Evolutionary conservation across 495 filamentous ascomycete genomes (phyloP).

Genomic region (Sordaria brevicollis): DNA sequence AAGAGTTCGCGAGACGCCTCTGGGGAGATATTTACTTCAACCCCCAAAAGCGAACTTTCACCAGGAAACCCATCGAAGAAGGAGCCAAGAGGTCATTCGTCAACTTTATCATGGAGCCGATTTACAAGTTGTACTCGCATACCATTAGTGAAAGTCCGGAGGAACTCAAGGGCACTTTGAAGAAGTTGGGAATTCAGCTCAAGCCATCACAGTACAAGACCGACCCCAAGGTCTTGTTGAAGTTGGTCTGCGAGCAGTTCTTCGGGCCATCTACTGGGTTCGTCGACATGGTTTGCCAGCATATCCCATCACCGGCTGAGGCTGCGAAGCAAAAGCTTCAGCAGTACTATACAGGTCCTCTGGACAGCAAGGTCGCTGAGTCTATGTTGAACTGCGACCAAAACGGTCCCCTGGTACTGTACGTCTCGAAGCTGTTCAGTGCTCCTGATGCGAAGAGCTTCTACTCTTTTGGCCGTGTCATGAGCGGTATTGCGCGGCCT

Average conservation of each 20-base stretch:
- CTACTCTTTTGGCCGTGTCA: conserved; percentile 78
- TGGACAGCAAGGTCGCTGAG: conserved; percentile 73
- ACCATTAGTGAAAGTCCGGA: conserved; percentile 86
- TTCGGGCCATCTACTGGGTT: conserved; percentile 81
- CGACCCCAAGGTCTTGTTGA: conserved; percentile 81
- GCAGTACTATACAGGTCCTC: conserved; percentile 87
- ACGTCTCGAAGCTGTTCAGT: conserved; percentile 88
- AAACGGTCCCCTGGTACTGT: conserved; percentile 81
- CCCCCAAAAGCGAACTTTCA: conserved; percentile 79
- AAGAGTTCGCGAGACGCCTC: conserved; percentile 68
- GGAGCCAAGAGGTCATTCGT: conserved; percentile 79
- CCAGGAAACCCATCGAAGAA: conserved; percentile 73
- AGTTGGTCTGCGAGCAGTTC: conserved; percentile 87
- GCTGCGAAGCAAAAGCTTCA: conserved; percentile 68
- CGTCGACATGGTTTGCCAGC: conserved; percentile 88
- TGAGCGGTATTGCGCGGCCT: conserved; percentile 84
- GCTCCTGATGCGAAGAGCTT: conserved; percentile 80
- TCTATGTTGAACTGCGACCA: conserved; percentile 76
- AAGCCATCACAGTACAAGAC: conserved; percentile 87
- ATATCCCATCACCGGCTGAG: conserved; percentile 79
- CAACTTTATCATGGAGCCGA: conserved; percentile 88
- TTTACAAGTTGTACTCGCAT: conserved; percentile 96
- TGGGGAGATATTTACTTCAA: conserved; percentile 99
- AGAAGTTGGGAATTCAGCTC: conserved; percentile 67
- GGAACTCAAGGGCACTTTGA: conserved; percentile 72